Conservation (phyloP, 2,329 filamentous ascomycete genomes). For the Trichoderma sp. region DNA sequence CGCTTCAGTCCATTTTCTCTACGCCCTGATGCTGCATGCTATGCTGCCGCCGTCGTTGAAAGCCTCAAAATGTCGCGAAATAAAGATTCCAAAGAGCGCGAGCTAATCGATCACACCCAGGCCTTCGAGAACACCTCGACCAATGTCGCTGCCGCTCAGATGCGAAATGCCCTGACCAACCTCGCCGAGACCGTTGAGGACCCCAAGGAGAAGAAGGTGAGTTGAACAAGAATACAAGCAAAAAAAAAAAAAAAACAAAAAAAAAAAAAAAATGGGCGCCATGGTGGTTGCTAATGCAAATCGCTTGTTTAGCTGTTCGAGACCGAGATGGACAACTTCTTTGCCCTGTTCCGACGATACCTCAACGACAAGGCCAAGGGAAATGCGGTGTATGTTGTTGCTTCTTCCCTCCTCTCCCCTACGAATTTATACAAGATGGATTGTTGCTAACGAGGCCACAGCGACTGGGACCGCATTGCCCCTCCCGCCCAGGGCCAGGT, state of each 20-base stretch:
- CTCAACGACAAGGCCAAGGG: slow-evolving; percentile 99
- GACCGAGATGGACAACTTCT: slow-evolving; percentile 99
- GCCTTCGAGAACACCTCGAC: slow-evolving; percentile 99
- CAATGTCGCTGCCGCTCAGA: slow-evolving; percentile 95
- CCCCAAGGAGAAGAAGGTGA: slow-evolving; percentile 78
- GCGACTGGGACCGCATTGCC: slow-evolving; percentile 95
- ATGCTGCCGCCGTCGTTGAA: background rate
- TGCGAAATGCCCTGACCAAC: slow-evolving; percentile 95
- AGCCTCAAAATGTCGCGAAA: slow-evolving; percentile 12
- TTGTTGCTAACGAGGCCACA: slow-evolving; percentile 39
- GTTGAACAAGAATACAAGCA: slow-evolving; percentile 25
- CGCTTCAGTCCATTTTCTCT: background rate
- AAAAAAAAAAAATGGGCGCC: background rate
- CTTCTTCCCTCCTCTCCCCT: background rate
- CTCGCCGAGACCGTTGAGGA: slow-evolving; percentile 89
- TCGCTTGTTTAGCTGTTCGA: slow-evolving; percentile 72
- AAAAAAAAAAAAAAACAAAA: background rate
- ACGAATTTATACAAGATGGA: background rate
- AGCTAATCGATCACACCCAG: slow-evolving; percentile 51
- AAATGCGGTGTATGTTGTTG: slow-evolving; percentile 71
- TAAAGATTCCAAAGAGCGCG: background rate
- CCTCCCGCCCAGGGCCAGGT: slow-evolving; percentile 93
- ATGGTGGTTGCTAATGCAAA: slow-evolving; percentile 17
- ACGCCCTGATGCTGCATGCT: background rate
- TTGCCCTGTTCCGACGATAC: slow-evolving; percentile 96